Conservation (phyloP, 2,329 filamentous ascomycete genomes). For the Colletotrichum sp. region DNA sequence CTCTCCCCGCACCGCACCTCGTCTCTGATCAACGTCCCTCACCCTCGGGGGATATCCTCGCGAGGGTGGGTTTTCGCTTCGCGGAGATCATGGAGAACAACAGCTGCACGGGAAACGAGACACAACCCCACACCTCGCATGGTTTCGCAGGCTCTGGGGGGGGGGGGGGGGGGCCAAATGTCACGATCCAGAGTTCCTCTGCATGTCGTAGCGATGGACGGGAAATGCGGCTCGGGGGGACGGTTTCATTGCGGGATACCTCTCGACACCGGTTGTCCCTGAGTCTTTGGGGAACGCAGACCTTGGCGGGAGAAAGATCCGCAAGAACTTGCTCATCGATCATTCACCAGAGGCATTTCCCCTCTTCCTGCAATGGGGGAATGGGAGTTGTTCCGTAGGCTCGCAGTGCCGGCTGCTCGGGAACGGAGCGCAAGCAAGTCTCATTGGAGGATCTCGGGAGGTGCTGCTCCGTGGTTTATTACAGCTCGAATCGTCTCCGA, state of each 20-base stretch:
- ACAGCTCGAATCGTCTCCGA: background rate
- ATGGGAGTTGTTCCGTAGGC: background rate
- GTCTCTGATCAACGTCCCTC: background rate
- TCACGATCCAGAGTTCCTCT: background rate
- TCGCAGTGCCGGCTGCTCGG: background rate
- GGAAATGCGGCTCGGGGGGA: background rate
- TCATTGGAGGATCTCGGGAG: background rate
- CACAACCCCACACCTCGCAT: background rate
- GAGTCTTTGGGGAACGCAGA: background rate
- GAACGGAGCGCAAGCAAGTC: background rate
- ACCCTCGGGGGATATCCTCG: background rate
- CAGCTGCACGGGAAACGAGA: background rate
- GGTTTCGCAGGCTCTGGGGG: background rate
- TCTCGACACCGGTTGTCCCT: background rate
- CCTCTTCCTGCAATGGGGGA: background rate
- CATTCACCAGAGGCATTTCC: background rate
- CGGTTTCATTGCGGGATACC: background rate
- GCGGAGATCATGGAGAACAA: background rate
- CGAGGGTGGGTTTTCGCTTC: background rate
- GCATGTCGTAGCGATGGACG: background rate
- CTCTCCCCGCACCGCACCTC: background rate
- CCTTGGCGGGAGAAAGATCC: background rate
- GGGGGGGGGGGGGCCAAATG: background rate
- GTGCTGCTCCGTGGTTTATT: constrained; percentile 2
- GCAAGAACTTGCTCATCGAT: background rate